These are phyloP conservation scores for Marsdenia floribunda DNA, from an alignment of 257 asterid genomes.

Conservation along the genomic window DNA sequence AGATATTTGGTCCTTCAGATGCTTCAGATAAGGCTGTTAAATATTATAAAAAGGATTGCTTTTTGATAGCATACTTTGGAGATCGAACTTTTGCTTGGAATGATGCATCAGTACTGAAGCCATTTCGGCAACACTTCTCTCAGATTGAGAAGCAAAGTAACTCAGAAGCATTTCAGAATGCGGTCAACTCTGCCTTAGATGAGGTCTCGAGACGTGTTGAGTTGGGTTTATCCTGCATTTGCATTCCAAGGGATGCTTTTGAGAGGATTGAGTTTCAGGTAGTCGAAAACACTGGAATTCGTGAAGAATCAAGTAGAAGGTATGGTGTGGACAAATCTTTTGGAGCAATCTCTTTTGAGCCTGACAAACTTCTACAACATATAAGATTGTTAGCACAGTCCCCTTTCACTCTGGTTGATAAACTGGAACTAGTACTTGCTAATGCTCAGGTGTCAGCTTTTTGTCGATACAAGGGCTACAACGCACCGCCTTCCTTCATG, in stretches of 20 bases:
- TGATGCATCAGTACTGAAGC: constrained; percentile 66
- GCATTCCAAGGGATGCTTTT: constrained; percentile 46
- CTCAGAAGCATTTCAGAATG: constrained; percentile 76
- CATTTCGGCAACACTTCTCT: constrained; percentile 65
- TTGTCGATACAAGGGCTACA: constrained; percentile 61
- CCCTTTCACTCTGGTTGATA: constrained; percentile 47
- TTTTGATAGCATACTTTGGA: constrained; percentile 92
- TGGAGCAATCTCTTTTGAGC: constrained; percentile 51
- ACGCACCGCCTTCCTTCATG: constrained; percentile 38
- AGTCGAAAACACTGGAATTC: constrained; percentile 78
- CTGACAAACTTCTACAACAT: constrained; percentile 59
- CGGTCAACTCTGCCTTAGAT: constrained; percentile 67
- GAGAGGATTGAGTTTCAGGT: constrained; percentile 52
- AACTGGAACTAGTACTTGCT: constrained; percentile 60
- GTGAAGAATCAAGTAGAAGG: constrained; percentile 69
- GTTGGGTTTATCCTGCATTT: constrained; percentile 79
- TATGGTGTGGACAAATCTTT: constrained; percentile 62
- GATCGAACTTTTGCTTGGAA: constrained; percentile 97
- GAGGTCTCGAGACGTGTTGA: constrained; percentile 79
- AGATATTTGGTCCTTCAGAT: constrained; percentile 71
- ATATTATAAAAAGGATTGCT: constrained; percentile 64
- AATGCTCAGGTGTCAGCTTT: constrained; percentile 68
- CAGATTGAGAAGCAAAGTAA: constrained; percentile 72
- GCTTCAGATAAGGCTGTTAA: constrained; percentile 86
- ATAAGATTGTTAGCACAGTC: constrained; percentile 48